Base-by-base conservation (phyloP, 805 yeast species). In the Sugiyamaella mastotermitis region DNA sequence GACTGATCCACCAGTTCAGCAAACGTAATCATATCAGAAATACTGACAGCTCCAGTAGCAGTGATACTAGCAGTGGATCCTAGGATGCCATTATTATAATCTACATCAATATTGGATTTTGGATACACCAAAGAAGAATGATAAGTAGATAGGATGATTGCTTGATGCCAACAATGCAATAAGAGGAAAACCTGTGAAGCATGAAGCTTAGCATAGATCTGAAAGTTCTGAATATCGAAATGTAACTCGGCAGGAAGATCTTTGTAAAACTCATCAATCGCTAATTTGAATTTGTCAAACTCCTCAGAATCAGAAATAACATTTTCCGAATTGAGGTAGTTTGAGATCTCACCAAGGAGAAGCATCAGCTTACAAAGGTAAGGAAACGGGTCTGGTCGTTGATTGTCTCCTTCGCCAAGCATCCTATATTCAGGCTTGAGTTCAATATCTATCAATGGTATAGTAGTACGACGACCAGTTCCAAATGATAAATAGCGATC, bases 51-150 rank as follows among this genome's bases (percentile, higher is more conserved):
- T 11, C 56, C 52, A 15, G 52, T 47, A 2, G 52, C 49, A 6
- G 56, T 49, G 21, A 51, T 25, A 26, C 49, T 47, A 2, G 52
- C 47, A 22, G 42, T 45, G 1, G 49, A 51, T 30, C 42, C 43
- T 13, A 41, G 27, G 16, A 46, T n/a, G n/a, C n/a, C n/a, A n/a
- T n/a, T 28, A 26, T 44, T 35, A 14, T 43, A 49, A 8, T 41
- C 39, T 3, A 47, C 42, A 33, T 48, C 52, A 9, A 49, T 32
- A n/a, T 46, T 32, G 11, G 49, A 40, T 15, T 50, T 42, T 10
- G 57, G 52, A 27, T 52, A 50, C n/a, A 51, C 57, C 3, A 53
- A 39, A 10, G 50, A 40, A 2, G 57, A 56, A 21, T 53, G 52
- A 31, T 52, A 50, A 9, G 51, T 51, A 2, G 57, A 55, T n/a